These are phyloP conservation scores for Scutellaria baicalensis DNA, from an alignment of 257 asterid genomes.

Conservation along the genomic window DNA sequence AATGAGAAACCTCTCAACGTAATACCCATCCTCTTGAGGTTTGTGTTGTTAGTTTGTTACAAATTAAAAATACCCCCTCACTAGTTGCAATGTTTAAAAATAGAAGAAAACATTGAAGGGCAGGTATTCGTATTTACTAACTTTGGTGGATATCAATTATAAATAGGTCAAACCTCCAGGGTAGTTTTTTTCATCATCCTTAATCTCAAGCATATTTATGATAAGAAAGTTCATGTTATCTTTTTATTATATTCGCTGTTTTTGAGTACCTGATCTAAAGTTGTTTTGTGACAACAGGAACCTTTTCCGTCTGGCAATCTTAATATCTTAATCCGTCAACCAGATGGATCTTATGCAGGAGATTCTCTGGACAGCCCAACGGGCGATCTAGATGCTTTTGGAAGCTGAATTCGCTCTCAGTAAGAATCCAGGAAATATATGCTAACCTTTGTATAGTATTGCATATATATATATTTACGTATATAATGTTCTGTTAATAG, in stretches of 20 bases:
- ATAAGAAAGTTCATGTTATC: too few species aligned
- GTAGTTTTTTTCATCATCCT: too few species aligned
- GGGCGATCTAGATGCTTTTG: slow-evolving; percentile 38
- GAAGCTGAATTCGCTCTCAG: slow-evolving; percentile 14
- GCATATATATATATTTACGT: slow-evolving; percentile 34
- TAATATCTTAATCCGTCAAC: slow-evolving; percentile 74
- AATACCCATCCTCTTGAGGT: too few species aligned
- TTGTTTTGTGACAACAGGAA: slow-evolving; percentile 41
- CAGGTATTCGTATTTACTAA: too few species aligned
- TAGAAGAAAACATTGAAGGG: too few species aligned
- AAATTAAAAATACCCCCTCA: too few species aligned
- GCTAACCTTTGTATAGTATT: slow-evolving; percentile 35
- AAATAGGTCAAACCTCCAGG: too few species aligned
- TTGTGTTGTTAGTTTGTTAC: too few species aligned
- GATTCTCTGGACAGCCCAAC: slow-evolving; percentile 87
- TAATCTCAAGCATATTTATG: too few species aligned
- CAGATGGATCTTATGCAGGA: slow-evolving; percentile 83
- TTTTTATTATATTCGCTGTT: not conserved
- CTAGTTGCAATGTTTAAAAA: too few species aligned
- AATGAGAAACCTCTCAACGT: too few species aligned
- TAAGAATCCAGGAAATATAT: not conserved
- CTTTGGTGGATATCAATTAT: too few species aligned
- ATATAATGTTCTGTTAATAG: slow-evolving; percentile 19
- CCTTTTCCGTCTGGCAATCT: slow-evolving; percentile 61
- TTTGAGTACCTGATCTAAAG: slow-evolving; percentile 1